These are phyloP conservation scores for Pseudovirgaria hyperparasitica DNA, from an alignment of 2,329 filamentous ascomycete genomes.

Conservation along the genomic window DNA sequence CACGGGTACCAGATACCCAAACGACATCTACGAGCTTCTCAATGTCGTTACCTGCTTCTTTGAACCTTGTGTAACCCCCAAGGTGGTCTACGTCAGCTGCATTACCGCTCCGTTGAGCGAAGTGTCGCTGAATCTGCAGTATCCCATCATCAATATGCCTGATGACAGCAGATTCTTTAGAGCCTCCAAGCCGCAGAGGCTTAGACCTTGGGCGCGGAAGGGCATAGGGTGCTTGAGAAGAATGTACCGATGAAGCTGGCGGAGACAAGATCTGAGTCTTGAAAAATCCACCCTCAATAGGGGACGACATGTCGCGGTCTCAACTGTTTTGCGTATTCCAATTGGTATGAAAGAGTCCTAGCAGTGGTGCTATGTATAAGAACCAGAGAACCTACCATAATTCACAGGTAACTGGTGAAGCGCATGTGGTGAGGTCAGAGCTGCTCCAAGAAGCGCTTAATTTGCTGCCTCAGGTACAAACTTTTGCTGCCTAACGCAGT, in stretches of 20 bases:
- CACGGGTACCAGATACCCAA: slow-evolving; percentile 81
- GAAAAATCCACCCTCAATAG: slow-evolving; percentile 2
- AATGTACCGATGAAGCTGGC: slow-evolving; percentile 32
- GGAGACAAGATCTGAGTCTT: slow-evolving; percentile 26
- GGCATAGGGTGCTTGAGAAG: slow-evolving; percentile 25
- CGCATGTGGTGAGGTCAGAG: too few species aligned
- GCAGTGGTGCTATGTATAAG: too few species aligned
- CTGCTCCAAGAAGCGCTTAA: too few species aligned
- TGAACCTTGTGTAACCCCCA: slow-evolving; percentile 48
- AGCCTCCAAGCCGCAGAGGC: slow-evolving; percentile 42
- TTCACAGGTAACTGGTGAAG: too few species aligned
- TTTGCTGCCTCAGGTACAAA: too few species aligned
- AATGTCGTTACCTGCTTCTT: slow-evolving; percentile 60
- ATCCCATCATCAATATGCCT: slow-evolving; percentile 43
- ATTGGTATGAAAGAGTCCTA: too few species aligned
- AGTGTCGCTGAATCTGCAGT: slow-evolving; percentile 37
- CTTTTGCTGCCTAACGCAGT: too few species aligned
- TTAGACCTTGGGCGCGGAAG: slow-evolving; percentile 41
- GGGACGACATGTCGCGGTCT: too few species aligned
- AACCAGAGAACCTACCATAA: too few species aligned
- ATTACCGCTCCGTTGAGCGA: slow-evolving; percentile 33
- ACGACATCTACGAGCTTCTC: slow-evolving; percentile 65
- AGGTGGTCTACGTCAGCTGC: slow-evolving; percentile 16
- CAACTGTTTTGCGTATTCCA: too few species aligned
- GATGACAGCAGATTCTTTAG: slow-evolving; percentile 46